Percentiles rank a stretch among this genome's conserved stretches.
Evolutionary conservation across 768 basidiomycete species (phyloP).

Genomic region (Mrakia gelida): DNA sequence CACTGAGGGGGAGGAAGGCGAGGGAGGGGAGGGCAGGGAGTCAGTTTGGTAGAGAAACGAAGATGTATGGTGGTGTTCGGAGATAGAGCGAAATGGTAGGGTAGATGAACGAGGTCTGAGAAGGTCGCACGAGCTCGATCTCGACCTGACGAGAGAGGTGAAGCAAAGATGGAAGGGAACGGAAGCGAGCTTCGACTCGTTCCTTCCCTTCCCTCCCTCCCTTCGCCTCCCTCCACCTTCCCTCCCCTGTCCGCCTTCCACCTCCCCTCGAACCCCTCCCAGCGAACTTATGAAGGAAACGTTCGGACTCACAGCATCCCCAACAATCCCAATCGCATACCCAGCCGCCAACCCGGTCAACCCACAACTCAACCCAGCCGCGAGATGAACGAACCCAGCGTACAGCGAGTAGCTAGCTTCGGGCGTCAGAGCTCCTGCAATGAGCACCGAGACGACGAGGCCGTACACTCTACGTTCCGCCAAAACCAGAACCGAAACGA

Average conservation of each 20-base stretch:
- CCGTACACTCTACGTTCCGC: constrained; percentile 87
- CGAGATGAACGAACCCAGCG: constrained; percentile 85
- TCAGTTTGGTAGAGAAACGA: not conserved
- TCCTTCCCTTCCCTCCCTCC: no score
- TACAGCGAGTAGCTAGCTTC: constrained; percentile 70
- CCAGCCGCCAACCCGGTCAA: constrained; percentile 88
- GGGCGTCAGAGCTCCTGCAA: constrained; percentile 63
- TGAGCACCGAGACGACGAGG: constrained; percentile 89
- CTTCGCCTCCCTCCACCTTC: no score
- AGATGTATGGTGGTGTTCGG: not conserved
- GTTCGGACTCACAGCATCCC: constrained; percentile 79
- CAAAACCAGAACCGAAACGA: not conserved
- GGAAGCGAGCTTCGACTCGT: no score
- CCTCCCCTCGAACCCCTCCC: no score
- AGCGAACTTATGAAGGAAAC: no score
- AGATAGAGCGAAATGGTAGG: not conserved
- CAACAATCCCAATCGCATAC: constrained; percentile 89
- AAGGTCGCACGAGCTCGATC: not conserved
- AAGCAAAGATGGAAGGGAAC: no score
- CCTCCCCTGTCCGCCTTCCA: no score
- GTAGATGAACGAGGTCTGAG: no score
- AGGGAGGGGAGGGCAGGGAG: not conserved
- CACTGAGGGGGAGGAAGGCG: constrained; percentile 52
- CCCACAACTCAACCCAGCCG: constrained; percentile 85
- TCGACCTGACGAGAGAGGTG: not conserved